Base-by-base conservation (phyloP, 257 asterid genomes). In the Oldenlandia corymbosa region DNA sequence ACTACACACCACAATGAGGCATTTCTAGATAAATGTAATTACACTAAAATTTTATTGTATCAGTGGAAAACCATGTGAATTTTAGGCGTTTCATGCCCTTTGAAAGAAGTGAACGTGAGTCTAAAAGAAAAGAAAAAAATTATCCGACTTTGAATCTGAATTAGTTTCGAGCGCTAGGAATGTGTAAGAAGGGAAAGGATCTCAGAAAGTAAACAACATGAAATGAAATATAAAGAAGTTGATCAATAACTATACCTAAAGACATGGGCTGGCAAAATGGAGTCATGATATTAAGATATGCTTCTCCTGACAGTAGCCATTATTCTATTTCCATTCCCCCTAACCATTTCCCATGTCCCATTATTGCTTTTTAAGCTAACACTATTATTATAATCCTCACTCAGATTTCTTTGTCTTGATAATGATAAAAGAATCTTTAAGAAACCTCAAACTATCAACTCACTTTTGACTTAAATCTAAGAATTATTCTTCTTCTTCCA, bases 401-500 rank as follows among this genome's bases (percentile, higher is more conserved):
- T 80, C 31, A 39, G 87, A 80, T 76, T 68, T 55, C 4, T 69
- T 76, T 78, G 78, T 74, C 68, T 78, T 71, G 66, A 43, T 43
- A 70, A 71, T 51, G 78, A 61, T 49, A 64, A 53, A 58, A 75
- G 87, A 80, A 80, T 82, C 87, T 76, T 69, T 60, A 71, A 57
- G 66, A 56, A 60, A 63, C 71, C 43, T 70, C 74, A 71, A 60
- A 66, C 75, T 66, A 62, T 73, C 72, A 64, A 62, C 13, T 66
- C 71, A 64, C 84, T 82, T 77, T 79, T 66, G 87, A 82, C 82
- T 70, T 74, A 8, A 55, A 54, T n/a, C n/a, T n/a, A 50, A 41
- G 65, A 42, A n/a, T n/a, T n/a, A n/a, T n/a, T n/a, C n/a, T n/a
- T n/a, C 18, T 23, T 61, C 26, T 64, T 63, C 58, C 71, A 62